These are phyloP conservation scores for Fusarium newnesense DNA, from an alignment of 2,329 filamentous ascomycete genomes.

Conservation along the genomic window DNA sequence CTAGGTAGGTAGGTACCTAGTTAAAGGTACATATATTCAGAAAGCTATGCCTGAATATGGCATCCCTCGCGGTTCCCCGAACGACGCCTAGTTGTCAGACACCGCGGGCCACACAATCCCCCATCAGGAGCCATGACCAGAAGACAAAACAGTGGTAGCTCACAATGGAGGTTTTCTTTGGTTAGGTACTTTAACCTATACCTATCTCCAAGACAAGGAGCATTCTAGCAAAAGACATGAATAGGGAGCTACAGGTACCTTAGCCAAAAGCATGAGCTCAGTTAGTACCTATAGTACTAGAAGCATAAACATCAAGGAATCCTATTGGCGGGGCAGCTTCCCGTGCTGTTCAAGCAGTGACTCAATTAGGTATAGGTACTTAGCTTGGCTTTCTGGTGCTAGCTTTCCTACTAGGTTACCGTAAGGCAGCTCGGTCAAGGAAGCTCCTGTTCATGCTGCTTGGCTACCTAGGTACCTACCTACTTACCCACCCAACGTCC, in stretches of 20 bases:
- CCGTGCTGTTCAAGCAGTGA: neutral
- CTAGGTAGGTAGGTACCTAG: neutral
- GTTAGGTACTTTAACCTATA: neutral
- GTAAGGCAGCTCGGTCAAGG: neutral
- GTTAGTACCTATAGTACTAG: no score
- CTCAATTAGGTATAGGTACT: neutral
- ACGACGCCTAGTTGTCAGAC: neutral
- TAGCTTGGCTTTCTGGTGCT: neutral
- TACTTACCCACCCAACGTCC: neutral
- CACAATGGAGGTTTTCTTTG: neutral
- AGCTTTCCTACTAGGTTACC: neutral
- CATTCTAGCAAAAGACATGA: neutral
- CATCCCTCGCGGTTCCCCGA: neutral
- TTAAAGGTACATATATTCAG: neutral
- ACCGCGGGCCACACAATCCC: neutral
- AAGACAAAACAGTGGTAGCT: neutral
- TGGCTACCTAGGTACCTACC: neutral
- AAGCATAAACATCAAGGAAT: conserved; percentile 7
- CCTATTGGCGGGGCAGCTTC: no score
- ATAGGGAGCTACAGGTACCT: neutral
- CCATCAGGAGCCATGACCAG: neutral
- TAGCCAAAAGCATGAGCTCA: conserved; percentile 19
- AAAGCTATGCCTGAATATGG: neutral
- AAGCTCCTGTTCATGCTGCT: neutral
- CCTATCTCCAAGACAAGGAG: neutral